Evolutionary conservation across 768 basidiomycete species (phyloP).

Genomic region (Leccinum obscurum): DNA sequence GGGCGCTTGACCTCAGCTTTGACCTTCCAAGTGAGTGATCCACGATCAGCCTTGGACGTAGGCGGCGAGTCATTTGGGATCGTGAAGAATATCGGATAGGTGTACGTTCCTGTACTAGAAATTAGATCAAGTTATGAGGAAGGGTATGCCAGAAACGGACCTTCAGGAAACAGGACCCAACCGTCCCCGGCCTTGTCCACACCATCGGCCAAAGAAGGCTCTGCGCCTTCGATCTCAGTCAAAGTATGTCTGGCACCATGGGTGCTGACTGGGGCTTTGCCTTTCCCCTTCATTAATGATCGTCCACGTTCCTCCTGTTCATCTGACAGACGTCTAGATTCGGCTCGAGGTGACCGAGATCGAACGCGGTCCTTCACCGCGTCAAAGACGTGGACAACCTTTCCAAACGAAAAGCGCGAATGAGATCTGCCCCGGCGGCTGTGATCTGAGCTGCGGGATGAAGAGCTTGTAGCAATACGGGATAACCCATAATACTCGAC

Average conservation of each 20-base stretch:
- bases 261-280: conserved; percentile 20
- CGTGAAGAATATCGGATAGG: conserved; percentile 94
- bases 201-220: conserved; percentile 12
- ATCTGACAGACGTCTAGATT: conserved; percentile 1
- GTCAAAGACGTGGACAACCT: conserved; percentile 50
- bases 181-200: conserved; percentile 42
- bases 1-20: conserved; percentile 83
- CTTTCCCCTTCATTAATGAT: conserved; percentile 29
- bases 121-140: conserved; percentile 46
- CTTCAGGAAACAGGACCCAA: conserved; percentile 90
- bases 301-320: conserved; percentile 33
- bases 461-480: conserved; percentile 15
- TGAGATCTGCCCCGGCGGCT: conserved; percentile 35
- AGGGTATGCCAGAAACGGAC: conserved; percentile 39
- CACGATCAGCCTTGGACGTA: conserved; percentile 70
- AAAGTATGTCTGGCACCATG: conserved; percentile 3
- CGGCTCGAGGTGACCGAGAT: conserved; percentile 42
- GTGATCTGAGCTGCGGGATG: conserved; percentile 17
- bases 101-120: conserved; percentile 71
- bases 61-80: conserved; percentile 83
- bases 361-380: conserved; percentile 46
- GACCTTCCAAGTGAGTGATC: conserved; percentile 75
- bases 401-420: conserved; percentile 56
- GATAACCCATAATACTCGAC: conserved; percentile 18
- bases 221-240: conserved; percentile 37